These are phyloP conservation scores for Abortiporus biennis DNA, from an alignment of 1,284 basidiomycete species.

Conservation along the genomic window DNA sequence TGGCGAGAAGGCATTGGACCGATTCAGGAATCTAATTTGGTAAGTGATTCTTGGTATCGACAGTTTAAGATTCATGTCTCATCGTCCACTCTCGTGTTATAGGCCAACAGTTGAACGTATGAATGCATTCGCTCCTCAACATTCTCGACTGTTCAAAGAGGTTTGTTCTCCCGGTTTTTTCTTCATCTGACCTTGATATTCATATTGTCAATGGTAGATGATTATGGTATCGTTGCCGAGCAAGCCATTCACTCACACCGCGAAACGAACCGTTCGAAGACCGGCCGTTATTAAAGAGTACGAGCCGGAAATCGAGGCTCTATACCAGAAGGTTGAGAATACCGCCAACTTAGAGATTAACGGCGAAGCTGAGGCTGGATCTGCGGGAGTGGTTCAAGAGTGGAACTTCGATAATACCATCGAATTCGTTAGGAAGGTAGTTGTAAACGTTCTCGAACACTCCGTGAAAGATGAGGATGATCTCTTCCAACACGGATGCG, in stretches of 20 bases:
- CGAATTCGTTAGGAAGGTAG: conserved; percentile 15
- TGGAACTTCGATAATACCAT: conserved; percentile 18
- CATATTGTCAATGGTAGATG: no score
- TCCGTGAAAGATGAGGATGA: conserved; percentile 21
- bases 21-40: conserved; percentile 27
- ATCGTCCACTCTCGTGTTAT: no score
- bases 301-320: conserved; percentile 17
- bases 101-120: conserved; percentile 28
- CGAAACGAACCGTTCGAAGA: conserved; percentile 20
- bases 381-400: conserved; percentile 13
- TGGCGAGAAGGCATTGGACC: conserved; percentile 16
- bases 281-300: conserved; percentile 18
- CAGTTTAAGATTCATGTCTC: background rate
- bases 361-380: conserved; percentile 2
- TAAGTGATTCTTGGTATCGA: conserved; percentile 7
- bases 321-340: conserved; percentile 19
- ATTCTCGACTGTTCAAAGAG: conserved; percentile 29
- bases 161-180: conserved; percentile 4
- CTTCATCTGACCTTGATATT: background rate
- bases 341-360: no score
- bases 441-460: conserved; percentile 14
- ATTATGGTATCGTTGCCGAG: conserved; percentile 1
- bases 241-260: conserved; percentile 22
- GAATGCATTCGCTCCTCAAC: conserved; percentile 28
- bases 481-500: conserved; percentile 32